Evolutionary conservation across 2,329 filamentous ascomycete genomes (phyloP).

Genomic region (Hymenotorrendiella dingleyae): DNA sequence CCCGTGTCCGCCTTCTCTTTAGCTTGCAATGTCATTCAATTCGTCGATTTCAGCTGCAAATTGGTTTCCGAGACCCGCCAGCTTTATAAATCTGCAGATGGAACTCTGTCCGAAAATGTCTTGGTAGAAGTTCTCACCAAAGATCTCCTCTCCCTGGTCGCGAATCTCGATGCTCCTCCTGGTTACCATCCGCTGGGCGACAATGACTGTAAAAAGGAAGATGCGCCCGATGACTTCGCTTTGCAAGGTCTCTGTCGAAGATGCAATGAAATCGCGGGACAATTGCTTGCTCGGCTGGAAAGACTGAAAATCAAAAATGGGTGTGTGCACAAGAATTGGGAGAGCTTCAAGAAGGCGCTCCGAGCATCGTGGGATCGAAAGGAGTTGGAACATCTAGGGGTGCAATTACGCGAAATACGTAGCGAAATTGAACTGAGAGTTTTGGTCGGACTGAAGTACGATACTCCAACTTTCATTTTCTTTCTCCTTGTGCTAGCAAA

Average conservation of each 20-base stretch:
- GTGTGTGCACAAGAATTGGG: conserved; percentile 4
- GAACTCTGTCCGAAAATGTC: conserved; percentile 5
- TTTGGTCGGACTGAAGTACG: conserved; percentile 2
- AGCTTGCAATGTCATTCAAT: conserved; percentile 9
- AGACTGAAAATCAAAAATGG: conserved; percentile 5
- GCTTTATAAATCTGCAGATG: conserved; percentile 11
- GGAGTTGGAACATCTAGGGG: conserved; percentile 1
- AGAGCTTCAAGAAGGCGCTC: conserved; percentile 5
- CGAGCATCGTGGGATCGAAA: conserved; percentile 3
- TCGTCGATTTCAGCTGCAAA: conserved; percentile 16
- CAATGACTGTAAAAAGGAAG: neutral
- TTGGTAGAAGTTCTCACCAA: neutral
- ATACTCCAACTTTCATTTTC: neutral
- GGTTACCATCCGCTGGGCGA: neutral
- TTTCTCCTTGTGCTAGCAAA: neutral
- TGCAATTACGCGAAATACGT: neutral
- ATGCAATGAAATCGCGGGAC: neutral
- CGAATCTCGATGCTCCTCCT: neutral
- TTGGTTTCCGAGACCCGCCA: conserved; percentile 5
- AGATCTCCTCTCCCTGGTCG: conserved; percentile 1
- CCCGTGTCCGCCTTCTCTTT: conserved; percentile 13
- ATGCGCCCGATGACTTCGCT: neutral
- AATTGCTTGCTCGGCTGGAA: neutral
- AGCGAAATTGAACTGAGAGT: conserved; percentile 7
- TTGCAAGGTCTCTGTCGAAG: conserved; percentile 1